Evolutionary conservation across 1,284 basidiomycete genomes (phyloP), one percentile per base, ranked within the genome.

Genomic region (Agaricales sp.): DNA sequence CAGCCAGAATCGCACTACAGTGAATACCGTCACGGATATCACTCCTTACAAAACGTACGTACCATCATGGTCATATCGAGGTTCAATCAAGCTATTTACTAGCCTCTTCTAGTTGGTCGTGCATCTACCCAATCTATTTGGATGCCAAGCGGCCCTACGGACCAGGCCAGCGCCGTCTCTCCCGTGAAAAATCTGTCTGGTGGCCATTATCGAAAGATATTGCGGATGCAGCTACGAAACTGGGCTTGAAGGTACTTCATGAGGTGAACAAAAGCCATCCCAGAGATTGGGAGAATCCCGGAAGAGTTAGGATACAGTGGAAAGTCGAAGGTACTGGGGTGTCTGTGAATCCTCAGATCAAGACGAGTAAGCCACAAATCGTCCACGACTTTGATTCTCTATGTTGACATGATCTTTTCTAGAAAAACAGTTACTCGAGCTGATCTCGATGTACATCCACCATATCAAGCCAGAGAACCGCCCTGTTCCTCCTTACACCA

Each of bases 251-350:
- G 11, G 82, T 84, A 3, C 74, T 93, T 2, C 88, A 95, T 57
- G 93, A 97, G 66, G 87, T 89, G 43, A 77, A 80, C 61, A 95
- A 93, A 66, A 75, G 79, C 23, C 94, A 98, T 61, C 94, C 94
- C 3, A 78, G 90, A 51, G 94, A 98, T 63, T 97, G 94, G 93
- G 92, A 90, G 61, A 98, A 98, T 62, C 92, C 92, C 0, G 92
- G 92, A 11, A 78, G 94, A 30, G 88, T 97, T 53, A 83, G 92
- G 56, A 89, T 97, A 24, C 87, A 91, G 59, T 87, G 92, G 76
- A 84, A 86, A 69, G 84, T 86, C 59, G 87, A 95, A 48, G 73
- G 30, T 12, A 39, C 18, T 18, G 82, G 89, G 0, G 70, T 72
- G 52, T 74, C 84, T 12, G 62, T 89, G 49, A 87, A 92, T 61